Base-by-base conservation (phyloP, 1,139 yeast species). In the Diutina rugosa region DNA sequence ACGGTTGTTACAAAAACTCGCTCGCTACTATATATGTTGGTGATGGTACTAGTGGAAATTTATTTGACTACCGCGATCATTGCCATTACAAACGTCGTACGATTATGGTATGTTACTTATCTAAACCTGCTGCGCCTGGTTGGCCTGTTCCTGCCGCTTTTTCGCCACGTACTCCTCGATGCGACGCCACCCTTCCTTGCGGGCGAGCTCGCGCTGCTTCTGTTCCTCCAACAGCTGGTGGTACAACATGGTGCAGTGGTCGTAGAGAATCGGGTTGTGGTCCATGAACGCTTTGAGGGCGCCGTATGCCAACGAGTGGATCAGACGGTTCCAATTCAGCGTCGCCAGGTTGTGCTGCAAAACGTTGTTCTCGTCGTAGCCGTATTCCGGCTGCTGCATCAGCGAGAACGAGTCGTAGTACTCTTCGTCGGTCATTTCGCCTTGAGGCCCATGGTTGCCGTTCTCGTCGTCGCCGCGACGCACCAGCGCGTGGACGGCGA, bases 221-320 rank as follows among this genome's bases (percentile, higher is more conserved):
- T 41, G 54, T 26, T 51, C 54, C 45, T 51, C 54, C 30, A 51
- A 38, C 49, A 84, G 81, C 67, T 85, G 90, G 64, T 90, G 86
- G 69, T 91, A 91, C 62, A 90, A 73, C 66, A 89, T 80, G 26
- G 95, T 87, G 67, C 98, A 93, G 67, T 90, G 95, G 67, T 91
- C 97, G 69, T 90, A 95, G 52, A 93, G 76, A 9, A 86, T 84
- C 16, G 97, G 96, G 68, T 90, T 91, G 58, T 95, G 88, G 66
- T 93, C 98, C 87, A 91, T 84, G 65, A 95, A 91, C 59, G 90
- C 87, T 68, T 91, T 90, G 64, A 93, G 77, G 0, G 98, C 97
- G 57, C 89, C 89, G 71, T 83, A 90, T 3, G 96, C 93, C 76
- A 93, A 82, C 58, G 90, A 84, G 64, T 93, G 96, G 55, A 93